Percentiles rank a stretch among this genome's conserved stretches.
Conservation (phyloP, 2,329 filamentous ascomycete genomes). For the Pseudogymnoascus sp. region DNA sequence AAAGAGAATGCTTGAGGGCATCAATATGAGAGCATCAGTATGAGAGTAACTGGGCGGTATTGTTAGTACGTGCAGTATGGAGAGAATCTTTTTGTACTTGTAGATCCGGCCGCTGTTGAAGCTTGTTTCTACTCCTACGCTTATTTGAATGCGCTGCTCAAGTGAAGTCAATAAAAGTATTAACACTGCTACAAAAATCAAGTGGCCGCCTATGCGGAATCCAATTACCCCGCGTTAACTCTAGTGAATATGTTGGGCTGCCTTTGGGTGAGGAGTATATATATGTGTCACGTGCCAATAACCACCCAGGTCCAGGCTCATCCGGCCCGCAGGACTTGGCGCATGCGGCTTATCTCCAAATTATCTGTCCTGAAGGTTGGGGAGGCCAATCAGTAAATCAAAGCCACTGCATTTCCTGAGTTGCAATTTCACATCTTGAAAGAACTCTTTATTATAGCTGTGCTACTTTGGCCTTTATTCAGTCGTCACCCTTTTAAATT, state of each 20-base stretch:
- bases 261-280: background rate
- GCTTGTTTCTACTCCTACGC: background rate
- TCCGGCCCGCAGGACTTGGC: background rate
- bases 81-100: background rate
- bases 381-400: background rate
- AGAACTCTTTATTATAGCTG: background rate
- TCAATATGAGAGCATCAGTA: background rate
- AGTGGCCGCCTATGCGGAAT: background rate
- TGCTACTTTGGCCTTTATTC: background rate
- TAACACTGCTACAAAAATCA: background rate
- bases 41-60: background rate
- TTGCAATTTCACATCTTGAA: conserved; percentile 10
- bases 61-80: background rate
- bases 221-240: background rate
- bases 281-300: background rate
- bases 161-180: background rate
- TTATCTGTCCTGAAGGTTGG: conserved; percentile 5
- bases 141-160: background rate
- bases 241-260: background rate
- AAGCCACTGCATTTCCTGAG: conserved; percentile 9
- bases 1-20: background rate
- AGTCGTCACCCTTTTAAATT: background rate
- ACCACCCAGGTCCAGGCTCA: conserved; percentile 2
- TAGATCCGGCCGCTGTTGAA: background rate
- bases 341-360: background rate